phyloP scores from a whole-genome alignment of 768 basidiomycete genomes.

The Imleria badia region DNA sequence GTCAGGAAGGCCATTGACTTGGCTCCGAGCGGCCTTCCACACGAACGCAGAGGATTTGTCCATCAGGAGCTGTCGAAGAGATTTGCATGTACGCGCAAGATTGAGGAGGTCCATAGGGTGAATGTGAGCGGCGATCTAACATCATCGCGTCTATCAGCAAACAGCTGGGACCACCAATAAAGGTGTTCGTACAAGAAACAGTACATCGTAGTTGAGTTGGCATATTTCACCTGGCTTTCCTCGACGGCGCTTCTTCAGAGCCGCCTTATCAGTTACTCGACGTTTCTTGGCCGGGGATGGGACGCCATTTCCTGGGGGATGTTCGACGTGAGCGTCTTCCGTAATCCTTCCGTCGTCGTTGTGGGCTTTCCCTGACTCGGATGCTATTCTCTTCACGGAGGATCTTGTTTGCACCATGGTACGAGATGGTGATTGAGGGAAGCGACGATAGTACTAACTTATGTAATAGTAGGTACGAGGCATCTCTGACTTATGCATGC shows the following conservation, averaged over 20 bases:
- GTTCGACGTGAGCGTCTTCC: no score
- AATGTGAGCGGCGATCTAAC: neutral
- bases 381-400: no score
- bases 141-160: neutral
- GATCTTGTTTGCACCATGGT: no score
- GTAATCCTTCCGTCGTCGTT: neutral
- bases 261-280: no score
- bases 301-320: no score
- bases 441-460: no score
- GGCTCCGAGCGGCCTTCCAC: neutral
- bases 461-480: no score
- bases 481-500: no score
- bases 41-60: neutral
- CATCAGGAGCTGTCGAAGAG: neutral
- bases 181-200: neutral
- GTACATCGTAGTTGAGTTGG: slow-evolving; percentile 15
- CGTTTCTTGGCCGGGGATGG: no score
- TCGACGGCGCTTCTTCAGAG: neutral
- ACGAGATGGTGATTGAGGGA: no score
- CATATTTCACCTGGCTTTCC: neutral
- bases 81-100: neutral
- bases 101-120: neutral
- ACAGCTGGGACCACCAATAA: neutral
- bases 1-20: neutral
- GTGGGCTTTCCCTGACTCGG: no score